These are phyloP conservation scores for Beauveria asiatica DNA, from an alignment of 2,329 filamentous ascomycete species.

Conservation along the genomic window DNA sequence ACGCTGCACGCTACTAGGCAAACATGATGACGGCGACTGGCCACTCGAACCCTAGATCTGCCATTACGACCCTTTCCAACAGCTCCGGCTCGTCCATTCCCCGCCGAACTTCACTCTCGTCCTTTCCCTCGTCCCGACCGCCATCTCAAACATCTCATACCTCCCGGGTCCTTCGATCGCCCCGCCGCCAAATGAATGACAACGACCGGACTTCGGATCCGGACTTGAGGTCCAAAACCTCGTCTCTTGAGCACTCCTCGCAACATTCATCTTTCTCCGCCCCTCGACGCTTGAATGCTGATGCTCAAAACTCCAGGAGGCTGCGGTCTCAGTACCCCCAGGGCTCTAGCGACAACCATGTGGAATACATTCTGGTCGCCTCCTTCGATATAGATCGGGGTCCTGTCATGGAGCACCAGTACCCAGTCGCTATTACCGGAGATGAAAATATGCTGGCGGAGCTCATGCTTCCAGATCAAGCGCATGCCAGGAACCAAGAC, in stretches of 20 bases:
- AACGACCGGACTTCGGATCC: slow-evolving; percentile 49
- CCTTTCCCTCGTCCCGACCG: slow-evolving; percentile 52
- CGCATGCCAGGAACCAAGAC: slow-evolving; percentile 88
- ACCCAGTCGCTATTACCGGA: slow-evolving; percentile 86
- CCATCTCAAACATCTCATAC: slow-evolving; percentile 48
- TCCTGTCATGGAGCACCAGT: slow-evolving; percentile 97
- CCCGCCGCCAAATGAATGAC: slow-evolving; percentile 42
- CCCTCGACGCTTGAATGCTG: slow-evolving; percentile 40
- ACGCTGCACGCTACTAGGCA: neutral
- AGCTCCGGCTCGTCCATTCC: slow-evolving; percentile 17
- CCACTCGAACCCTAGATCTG: slow-evolving; percentile 31
- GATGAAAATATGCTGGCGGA: slow-evolving; percentile 98
- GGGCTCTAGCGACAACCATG: slow-evolving; percentile 77
- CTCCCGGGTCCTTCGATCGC: slow-evolving; percentile 46
- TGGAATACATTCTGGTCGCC: slow-evolving; percentile 96
- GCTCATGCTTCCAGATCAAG: slow-evolving; percentile 95
- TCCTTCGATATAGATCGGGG: slow-evolving; percentile 96
- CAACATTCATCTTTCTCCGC: slow-evolving; percentile 53
- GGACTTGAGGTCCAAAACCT: slow-evolving; percentile 51
- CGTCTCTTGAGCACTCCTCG: slow-evolving; percentile 51
- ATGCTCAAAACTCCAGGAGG: slow-evolving; percentile 44
- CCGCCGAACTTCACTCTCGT: slow-evolving; percentile 51
- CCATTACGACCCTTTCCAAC: slow-evolving; percentile 28
- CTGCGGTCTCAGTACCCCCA: slow-evolving; percentile 68
- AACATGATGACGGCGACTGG: slow-evolving; percentile 35